phyloP scores from a whole-genome alignment of 306 rosid species.

The Vachellia collinsii region DNA sequence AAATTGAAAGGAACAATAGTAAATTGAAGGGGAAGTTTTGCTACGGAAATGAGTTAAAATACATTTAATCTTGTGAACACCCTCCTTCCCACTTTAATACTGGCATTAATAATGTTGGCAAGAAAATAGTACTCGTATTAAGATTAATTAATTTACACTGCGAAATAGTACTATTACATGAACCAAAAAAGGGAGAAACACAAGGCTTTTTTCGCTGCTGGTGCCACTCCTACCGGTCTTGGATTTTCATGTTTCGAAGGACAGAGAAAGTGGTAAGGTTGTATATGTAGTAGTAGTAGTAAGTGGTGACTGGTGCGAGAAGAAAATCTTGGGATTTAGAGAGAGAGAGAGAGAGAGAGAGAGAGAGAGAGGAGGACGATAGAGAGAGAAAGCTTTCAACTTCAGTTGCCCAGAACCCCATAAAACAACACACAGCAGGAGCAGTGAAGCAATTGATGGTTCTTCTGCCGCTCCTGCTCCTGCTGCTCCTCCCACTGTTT shows the following conservation, averaged over 20 bases:
- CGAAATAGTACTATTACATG: too few species aligned
- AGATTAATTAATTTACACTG: neutral
- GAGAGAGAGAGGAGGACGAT: neutral
- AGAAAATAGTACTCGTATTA: too few species aligned
- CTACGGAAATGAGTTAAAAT: too few species aligned
- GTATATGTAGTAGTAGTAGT: neutral
- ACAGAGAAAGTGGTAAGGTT: slow-evolving; percentile 32
- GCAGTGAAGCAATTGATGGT: slow-evolving; percentile 47
- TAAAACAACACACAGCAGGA: slow-evolving; percentile 37
- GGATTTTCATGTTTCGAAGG: slow-evolving; percentile 43
- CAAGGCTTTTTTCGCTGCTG: slow-evolving; percentile 34
- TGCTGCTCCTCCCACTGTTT: slow-evolving; percentile 23
- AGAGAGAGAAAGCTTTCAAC: slow-evolving; percentile 30
- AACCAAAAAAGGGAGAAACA: neutral
- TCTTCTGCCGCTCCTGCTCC: slow-evolving; percentile 44
- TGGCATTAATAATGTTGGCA: too few species aligned
- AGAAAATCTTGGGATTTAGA: slow-evolving; percentile 17
- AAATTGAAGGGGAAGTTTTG: too few species aligned
- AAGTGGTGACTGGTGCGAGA: slow-evolving; percentile 22
- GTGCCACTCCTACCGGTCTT: neutral
- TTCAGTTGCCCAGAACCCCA: slow-evolving; percentile 50
- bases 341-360: slow-evolving; percentile 7
- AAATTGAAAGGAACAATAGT: too few species aligned
- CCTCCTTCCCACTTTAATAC: too few species aligned
- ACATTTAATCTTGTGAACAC: too few species aligned